Conservation (phyloP, 2,329 filamentous ascomycete genomes). For the Colletotrichum sp. region DNA sequence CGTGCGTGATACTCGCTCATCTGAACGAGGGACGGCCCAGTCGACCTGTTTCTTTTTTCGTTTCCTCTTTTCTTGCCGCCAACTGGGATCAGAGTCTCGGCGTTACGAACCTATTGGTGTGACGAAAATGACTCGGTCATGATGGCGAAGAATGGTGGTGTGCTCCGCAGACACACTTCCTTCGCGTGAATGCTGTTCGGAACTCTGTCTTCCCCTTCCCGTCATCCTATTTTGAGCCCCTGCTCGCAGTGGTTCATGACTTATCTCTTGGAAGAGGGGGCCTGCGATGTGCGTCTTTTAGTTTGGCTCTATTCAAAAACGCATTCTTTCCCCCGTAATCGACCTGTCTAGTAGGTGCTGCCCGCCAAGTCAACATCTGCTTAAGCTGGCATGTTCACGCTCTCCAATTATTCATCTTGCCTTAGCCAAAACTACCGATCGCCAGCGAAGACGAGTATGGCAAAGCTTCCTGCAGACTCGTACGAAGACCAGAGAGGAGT, state of each 20-base stretch:
- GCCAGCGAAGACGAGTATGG: background rate
- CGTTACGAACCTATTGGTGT: background rate
- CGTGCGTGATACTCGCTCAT: background rate
- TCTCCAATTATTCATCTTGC: background rate
- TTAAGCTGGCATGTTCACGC: background rate
- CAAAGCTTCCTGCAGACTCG: background rate
- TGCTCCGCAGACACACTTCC: background rate
- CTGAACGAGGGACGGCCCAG: background rate
- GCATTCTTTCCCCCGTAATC: background rate
- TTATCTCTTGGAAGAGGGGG: background rate
- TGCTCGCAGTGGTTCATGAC: background rate
- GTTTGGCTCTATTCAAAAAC: background rate
- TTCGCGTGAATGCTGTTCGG: background rate
- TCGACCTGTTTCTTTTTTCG: background rate
- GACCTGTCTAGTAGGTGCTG: background rate
- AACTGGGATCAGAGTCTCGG: background rate
- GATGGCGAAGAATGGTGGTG: background rate
- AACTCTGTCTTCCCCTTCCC: background rate
- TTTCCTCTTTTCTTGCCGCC: background rate
- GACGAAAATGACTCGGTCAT: background rate
- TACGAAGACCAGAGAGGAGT: conserved; percentile 17
- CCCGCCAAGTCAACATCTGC: background rate
- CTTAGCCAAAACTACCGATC: background rate
- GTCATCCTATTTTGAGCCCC: background rate
- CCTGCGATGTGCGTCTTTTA: background rate